Evolutionary conservation across 371 early-diverging fungal species (phyloP), one percentile per base, ranked within the genome.

Genomic region (Mortierella sp.): DNA sequence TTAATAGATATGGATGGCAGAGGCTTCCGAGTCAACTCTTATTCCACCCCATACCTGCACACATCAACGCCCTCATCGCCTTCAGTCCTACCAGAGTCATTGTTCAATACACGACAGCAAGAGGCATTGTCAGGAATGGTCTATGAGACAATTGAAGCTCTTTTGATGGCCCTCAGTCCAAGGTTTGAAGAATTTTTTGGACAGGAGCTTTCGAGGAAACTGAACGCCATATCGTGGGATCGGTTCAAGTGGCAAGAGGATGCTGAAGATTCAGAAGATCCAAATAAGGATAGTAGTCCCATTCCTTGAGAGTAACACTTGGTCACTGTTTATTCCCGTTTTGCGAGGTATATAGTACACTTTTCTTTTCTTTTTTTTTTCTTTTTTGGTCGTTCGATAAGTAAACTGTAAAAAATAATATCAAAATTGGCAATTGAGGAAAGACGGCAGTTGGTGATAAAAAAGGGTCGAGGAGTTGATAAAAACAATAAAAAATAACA

Each of bases 91-190:
- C 30, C 62, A 0, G 9, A 63, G 8, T 35, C 12, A n/a, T 1
- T 24, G 5, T 18, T 64, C 4, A 62, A 59, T 18, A 51, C 18
- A 26, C 60, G 75, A 35, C 80, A 80, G 28, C 64, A 72, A 35
- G 69, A 72, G 35, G 80, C 72, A 16, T 12, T 64, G 18, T 74
- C 70, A 16, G 80, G 80, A 6, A 28, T 37, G 20, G 47, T 66
- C 3, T 80, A 75, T 37, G 80, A 80, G 32, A 75, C 80, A 14
- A 80, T 80, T 9, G 80, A 80, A 32, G 71, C 75, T 1, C 59
- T 75, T 5, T 39, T 80, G 45, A 80, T 80, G 80, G 80, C 80
- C 1, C 45, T 80, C 24, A 80, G 80, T 35, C 80, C 80, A 6
- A 64, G 45, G 10, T 80, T 80, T 49, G 75, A 80, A 72, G 62